Conservation (phyloP, 2,329 filamentous ascomycete species). For the Rutstroemia sydowiana region DNA sequence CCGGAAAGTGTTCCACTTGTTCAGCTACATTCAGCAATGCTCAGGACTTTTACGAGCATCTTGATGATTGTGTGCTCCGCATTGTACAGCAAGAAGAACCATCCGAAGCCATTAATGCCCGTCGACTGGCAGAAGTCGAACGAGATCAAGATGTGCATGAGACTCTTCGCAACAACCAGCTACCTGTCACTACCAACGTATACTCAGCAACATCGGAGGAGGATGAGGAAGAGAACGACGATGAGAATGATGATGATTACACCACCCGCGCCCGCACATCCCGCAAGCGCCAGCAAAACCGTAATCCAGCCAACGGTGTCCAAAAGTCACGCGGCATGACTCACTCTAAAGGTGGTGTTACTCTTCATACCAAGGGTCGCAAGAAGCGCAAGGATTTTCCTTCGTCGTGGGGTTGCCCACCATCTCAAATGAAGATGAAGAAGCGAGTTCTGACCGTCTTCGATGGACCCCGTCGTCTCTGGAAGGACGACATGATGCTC, state of each 20-base stretch:
- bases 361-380: constrained; percentile 55
- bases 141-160: constrained; percentile 55
- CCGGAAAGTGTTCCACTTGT: constrained; percentile 88
- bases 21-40: constrained; percentile 75
- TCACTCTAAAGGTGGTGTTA: constrained; percentile 67
- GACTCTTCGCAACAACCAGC: constrained; percentile 55
- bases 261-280: constrained; percentile 42
- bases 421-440: constrained; percentile 96
- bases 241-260: constrained; percentile 51
- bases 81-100: constrained; percentile 67
- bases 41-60: constrained; percentile 95
- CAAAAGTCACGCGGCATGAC: constrained; percentile 68
- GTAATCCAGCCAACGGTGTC: constrained; percentile 41
- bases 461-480: constrained; percentile 77
- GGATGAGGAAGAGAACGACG: constrained; percentile 51
- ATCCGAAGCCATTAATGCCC: constrained; percentile 60
- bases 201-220: constrained; percentile 35
- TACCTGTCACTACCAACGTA: constrained; percentile 34
- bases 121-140: constrained; percentile 58
- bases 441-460: constrained; percentile 93
- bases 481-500: constrained; percentile 99
- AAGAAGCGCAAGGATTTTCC: constrained; percentile 94
- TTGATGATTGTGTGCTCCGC: constrained; percentile 68
- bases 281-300: constrained; percentile 27
- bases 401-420: constrained; percentile 84